A percentile compares a stretch with the other conserved stretches of the same genome.
These are phyloP conservation scores for Cyberlindnera xishuangbannaensis DNA, from an alignment of 805 yeast species.

Conservation along the genomic window DNA sequence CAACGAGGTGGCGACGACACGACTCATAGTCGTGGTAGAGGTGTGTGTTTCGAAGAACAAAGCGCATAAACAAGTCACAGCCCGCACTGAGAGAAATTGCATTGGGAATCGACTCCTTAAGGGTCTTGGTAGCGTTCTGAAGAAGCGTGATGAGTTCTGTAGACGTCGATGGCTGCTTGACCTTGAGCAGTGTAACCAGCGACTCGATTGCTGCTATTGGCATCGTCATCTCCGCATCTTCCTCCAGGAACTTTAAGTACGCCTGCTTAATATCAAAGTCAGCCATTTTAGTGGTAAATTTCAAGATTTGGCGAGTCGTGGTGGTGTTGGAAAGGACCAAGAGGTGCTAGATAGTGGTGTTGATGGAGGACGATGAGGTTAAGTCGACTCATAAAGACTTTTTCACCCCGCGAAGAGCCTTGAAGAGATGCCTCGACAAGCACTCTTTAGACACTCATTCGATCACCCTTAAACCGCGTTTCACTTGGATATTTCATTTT, in stretches of 20 bases:
- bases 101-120: slow-evolving; percentile 78
- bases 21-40: slow-evolving; percentile 92
- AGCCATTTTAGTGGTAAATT: slow-evolving; percentile 15
- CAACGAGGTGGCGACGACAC: slow-evolving; percentile 80
- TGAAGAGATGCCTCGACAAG: too few species aligned
- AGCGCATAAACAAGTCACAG: slow-evolving; percentile 92
- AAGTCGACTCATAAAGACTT: slow-evolving; percentile 1
- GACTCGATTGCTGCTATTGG: slow-evolving; percentile 98
- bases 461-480: too few species aligned
- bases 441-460: not conserved
- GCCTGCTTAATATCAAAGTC: slow-evolving; percentile 78
- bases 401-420: slow-evolving; percentile 2
- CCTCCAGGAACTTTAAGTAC: slow-evolving; percentile 73
- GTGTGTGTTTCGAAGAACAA: slow-evolving; percentile 84
- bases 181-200: slow-evolving; percentile 72
- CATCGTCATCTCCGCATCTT: slow-evolving; percentile 97
- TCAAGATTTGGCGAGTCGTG: too few species aligned
- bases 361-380: too few species aligned
- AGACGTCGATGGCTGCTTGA: slow-evolving; percentile 87
- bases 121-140: slow-evolving; percentile 64
- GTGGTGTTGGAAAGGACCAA: too few species aligned
- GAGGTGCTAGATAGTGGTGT: too few species aligned
- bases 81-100: slow-evolving; percentile 95
- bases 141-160: slow-evolving; percentile 84
- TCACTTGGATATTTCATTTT: too few species aligned